A percentile compares a stretch with the other conserved stretches of the same genome.
These are phyloP conservation scores for Bipolaris bicolor DNA, from an alignment of 2,329 filamentous ascomycete genomes.

Conservation along the genomic window DNA sequence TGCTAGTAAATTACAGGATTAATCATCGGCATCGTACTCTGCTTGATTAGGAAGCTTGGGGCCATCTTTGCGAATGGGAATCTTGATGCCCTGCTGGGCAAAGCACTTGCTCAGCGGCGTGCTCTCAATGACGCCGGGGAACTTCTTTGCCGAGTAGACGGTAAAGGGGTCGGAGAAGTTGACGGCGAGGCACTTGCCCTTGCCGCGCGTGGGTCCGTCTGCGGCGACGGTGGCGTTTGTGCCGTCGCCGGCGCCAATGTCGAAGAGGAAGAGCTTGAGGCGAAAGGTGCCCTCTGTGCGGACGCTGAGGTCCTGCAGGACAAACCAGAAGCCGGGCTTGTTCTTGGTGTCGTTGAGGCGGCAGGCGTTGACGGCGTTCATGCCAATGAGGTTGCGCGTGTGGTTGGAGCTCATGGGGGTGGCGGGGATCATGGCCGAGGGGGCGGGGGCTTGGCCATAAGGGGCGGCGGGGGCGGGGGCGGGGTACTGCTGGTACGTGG, in stretches of 20 bases:
- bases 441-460: conserved; percentile 11
- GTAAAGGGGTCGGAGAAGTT: conserved; percentile 89
- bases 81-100: conserved; percentile 92
- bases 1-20: background rate
- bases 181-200: conserved; percentile 80
- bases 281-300: conserved; percentile 90
- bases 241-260: conserved; percentile 68
- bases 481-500: conserved; percentile 10
- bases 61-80: conserved; percentile 90
- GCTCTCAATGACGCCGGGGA: conserved; percentile 95
- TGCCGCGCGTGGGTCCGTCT: conserved; percentile 65
- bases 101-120: conserved; percentile 91
- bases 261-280: conserved; percentile 79
- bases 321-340: conserved; percentile 93
- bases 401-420: conserved; percentile 66
- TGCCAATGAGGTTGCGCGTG: conserved; percentile 92
- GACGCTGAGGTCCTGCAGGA: conserved; percentile 92
- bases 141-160: conserved; percentile 97
- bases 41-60: conserved; percentile 55
- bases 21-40: conserved; percentile 53
- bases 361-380: conserved; percentile 86
- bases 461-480: background rate
- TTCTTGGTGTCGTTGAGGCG: conserved; percentile 78
- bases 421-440: conserved; percentile 22
- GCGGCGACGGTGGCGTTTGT: conserved; percentile 60